Evolutionary conservation across 2,329 filamentous ascomycete species (phyloP).

Genomic region (Elsinoe necatrix): DNA sequence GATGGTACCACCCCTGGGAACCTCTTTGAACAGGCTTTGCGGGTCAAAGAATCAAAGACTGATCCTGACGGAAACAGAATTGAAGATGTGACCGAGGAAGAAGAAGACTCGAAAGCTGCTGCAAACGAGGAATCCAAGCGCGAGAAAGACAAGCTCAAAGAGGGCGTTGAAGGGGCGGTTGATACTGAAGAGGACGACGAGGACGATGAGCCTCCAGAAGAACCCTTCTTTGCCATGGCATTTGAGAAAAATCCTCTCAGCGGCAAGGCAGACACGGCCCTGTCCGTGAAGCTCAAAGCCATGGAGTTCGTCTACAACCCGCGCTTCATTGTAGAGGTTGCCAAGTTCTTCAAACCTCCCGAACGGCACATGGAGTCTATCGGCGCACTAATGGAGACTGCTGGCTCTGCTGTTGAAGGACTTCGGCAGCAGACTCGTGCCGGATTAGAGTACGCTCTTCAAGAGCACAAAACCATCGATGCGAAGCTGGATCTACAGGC

Average conservation of each 20-base stretch:
- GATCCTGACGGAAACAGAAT: constrained; percentile 44
- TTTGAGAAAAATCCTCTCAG: constrained; percentile 95
- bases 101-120: constrained; percentile 39
- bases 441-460: constrained; percentile 87
- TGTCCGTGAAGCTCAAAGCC: constrained; percentile 86
- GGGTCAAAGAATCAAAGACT: constrained; percentile 76
- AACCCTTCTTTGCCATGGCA: constrained; percentile 85
- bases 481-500: constrained; percentile 92
- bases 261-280: constrained; percentile 78
- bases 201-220: constrained; percentile 44
- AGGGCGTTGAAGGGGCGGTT: constrained; percentile 30
- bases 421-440: constrained; percentile 91
- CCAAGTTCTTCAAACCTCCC: constrained; percentile 91
- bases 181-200: constrained; percentile 35
- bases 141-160: constrained; percentile 32
- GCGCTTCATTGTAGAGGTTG: constrained; percentile 79
- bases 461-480: constrained; percentile 97
- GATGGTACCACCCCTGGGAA: constrained; percentile 91
- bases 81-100: constrained; percentile 42
- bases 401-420: constrained; percentile 90
- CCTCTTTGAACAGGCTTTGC: constrained; percentile 88
- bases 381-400: constrained; percentile 86
- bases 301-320: constrained; percentile 98
- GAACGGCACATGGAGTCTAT: constrained; percentile 99
- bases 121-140: constrained; percentile 9